These are phyloP conservation scores for Fraxinus quadrangulata DNA, from an alignment of 257 asterid species.

Conservation along the genomic window DNA sequence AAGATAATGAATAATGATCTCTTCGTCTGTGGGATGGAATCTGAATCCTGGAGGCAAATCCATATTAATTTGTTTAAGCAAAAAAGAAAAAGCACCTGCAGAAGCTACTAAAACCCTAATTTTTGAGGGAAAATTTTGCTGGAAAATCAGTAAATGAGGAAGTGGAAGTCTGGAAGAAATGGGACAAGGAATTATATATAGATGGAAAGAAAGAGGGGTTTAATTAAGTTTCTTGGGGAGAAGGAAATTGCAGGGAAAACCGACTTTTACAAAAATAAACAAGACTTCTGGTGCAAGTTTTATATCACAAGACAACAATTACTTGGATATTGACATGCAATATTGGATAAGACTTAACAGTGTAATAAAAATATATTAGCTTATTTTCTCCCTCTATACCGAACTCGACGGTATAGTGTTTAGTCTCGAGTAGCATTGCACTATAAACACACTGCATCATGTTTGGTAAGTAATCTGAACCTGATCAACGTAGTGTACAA, in stretches of 20 bases:
- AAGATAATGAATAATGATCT: slow-evolving; percentile 70
- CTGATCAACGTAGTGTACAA: too few species aligned
- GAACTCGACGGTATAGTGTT: too few species aligned
- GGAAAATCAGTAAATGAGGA: slow-evolving; percentile 1
- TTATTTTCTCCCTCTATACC: too few species aligned
- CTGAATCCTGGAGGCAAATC: slow-evolving; percentile 84
- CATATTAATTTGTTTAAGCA: background rate
- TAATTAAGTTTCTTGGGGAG: slow-evolving; percentile 25
- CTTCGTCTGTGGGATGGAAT: slow-evolving; percentile 87
- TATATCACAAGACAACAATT: background rate
- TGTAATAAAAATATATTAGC: too few species aligned
- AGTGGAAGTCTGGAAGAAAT: background rate
- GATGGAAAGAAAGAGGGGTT: too few species aligned
- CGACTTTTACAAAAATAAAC: background rate
- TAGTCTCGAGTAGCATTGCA: too few species aligned
- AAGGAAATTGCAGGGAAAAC: slow-evolving; percentile 23
- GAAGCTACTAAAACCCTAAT: background rate
- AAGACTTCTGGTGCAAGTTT: background rate
- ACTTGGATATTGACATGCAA: too few species aligned
- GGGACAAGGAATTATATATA: slow-evolving; percentile 24
- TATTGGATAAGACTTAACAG: too few species aligned
- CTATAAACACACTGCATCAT: too few species aligned
- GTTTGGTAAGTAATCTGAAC: too few species aligned
- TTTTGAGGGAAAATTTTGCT: slow-evolving; percentile 30
- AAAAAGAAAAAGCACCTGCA: background rate